phyloP scores from a whole-genome alignment of 2,329 filamentous ascomycete species.

The Aspergillus spinulosporus region DNA sequence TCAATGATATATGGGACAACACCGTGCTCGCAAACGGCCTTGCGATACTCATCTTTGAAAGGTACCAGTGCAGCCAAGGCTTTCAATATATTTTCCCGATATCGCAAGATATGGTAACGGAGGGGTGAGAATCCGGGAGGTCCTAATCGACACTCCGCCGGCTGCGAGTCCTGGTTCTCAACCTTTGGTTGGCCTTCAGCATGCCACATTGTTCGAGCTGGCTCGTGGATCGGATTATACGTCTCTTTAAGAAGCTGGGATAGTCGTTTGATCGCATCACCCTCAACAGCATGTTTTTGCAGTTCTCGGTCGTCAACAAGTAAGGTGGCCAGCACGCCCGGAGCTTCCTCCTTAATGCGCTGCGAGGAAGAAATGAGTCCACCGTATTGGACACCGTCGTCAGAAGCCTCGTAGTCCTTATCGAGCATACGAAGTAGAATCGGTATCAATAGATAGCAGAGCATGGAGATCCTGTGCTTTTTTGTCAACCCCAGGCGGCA shows the following conservation, averaged over 20 bases:
- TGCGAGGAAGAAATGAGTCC: slow-evolving; percentile 47
- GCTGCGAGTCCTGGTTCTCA: slow-evolving; percentile 23
- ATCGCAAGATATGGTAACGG: slow-evolving; percentile 68
- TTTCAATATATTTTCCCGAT: slow-evolving; percentile 73
- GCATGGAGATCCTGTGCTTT: slow-evolving; percentile 62
- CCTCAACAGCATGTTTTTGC: slow-evolving; percentile 79
- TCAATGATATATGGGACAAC: slow-evolving; percentile 79
- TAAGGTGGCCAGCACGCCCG: slow-evolving; percentile 73
- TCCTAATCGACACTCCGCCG: slow-evolving; percentile 55
- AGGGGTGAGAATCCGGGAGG: slow-evolving; percentile 61
- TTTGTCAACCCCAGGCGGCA: slow-evolving; percentile 68
- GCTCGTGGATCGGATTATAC: slow-evolving; percentile 59
- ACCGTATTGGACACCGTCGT: slow-evolving; percentile 42
- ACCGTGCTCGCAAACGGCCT: slow-evolving; percentile 78
- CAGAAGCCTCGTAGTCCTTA: slow-evolving; percentile 47
- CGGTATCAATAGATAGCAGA: slow-evolving; percentile 69
- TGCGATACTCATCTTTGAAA: slow-evolving; percentile 80
- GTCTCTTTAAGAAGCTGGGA: slow-evolving; percentile 65
- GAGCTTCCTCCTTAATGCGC: slow-evolving; percentile 67
- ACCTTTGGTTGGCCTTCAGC: slow-evolving; percentile 34
- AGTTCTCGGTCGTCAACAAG: slow-evolving; percentile 75
- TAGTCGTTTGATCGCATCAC: slow-evolving; percentile 61
- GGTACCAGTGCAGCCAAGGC: slow-evolving; percentile 80
- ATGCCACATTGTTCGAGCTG: slow-evolving; percentile 57
- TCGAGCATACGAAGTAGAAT: slow-evolving; percentile 67